Percentiles rank a stretch among this genome's conserved stretches.
Evolutionary conservation across 78 protist species (phyloP).

Genomic region (Protostelium mycophagum): DNA sequence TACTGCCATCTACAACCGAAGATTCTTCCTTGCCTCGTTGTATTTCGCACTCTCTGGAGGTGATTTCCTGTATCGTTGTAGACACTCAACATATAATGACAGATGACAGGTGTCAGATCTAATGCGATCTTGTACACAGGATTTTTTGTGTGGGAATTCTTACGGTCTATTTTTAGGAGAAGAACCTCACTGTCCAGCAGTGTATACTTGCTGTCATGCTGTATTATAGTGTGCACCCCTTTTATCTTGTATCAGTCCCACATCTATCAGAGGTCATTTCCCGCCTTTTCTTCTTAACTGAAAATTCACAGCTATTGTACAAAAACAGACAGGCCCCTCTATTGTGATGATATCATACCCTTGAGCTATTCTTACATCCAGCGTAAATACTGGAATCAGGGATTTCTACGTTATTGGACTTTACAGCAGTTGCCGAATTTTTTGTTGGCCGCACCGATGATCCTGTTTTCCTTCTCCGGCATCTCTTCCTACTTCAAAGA

Average conservation of each 20-base stretch:
- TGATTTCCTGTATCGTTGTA: not conserved
- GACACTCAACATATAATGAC: not conserved
- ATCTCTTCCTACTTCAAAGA: conserved; percentile 1
- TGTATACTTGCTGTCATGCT: not conserved
- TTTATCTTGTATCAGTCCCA: conserved; percentile 34
- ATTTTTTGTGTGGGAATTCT: conserved; percentile 18
- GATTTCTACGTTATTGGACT: conserved; percentile 45
- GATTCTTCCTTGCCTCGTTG: conserved; percentile 6
- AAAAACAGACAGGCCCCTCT: conserved; percentile 33
- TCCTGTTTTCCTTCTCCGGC: conserved; percentile 12
- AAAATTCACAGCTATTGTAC: too few relatives aligned
- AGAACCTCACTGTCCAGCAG: not conserved
- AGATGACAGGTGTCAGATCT: conserved; percentile 35
- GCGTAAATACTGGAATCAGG: conserved; percentile 56
- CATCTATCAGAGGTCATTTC: conserved; percentile 30
- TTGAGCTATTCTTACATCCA: conserved; percentile 46
- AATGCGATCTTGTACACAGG: conserved; percentile 48
- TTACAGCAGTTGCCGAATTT: conserved; percentile 55
- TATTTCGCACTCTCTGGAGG: conserved; percentile 8
- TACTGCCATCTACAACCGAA: conserved; percentile 13
- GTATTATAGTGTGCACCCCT: conserved; percentile 20
- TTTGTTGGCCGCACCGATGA: conserved; percentile 45
- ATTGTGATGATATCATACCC: conserved; percentile 13
- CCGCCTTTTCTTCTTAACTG: too few relatives aligned
- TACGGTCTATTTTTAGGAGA: not conserved